Evolutionary conservation across 1,284 basidiomycete genomes (phyloP).

Genomic region (Boletus semigastroideus): DNA sequence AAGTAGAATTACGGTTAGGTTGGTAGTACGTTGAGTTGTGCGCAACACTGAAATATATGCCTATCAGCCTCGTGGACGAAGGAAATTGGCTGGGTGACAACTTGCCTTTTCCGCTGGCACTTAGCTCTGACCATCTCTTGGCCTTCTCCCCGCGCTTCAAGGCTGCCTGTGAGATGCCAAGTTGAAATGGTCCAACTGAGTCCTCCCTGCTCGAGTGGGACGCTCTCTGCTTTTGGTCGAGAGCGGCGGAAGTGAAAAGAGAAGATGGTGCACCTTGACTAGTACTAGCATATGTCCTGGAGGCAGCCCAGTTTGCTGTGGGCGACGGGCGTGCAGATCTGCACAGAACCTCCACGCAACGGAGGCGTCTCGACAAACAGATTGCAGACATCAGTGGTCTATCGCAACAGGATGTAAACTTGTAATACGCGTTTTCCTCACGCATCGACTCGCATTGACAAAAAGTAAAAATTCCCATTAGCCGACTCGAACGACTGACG

Average conservation of each 20-base stretch:
- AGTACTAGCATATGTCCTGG: constrained; percentile 45
- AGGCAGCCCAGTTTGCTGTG: not conserved
- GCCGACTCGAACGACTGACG: constrained; percentile 54
- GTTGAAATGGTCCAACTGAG: constrained; percentile 78
- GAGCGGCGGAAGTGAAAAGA: constrained; percentile 65
- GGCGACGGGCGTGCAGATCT: not conserved
- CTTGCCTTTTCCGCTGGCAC: constrained; percentile 79
- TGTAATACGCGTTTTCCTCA: too few relatives aligned
- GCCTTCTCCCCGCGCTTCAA: constrained; percentile 53
- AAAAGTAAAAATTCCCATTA: constrained; percentile 39
- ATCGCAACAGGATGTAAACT: not conserved
- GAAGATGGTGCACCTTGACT: constrained; percentile 50
- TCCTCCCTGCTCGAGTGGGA: constrained; percentile 45
- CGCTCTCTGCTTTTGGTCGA: constrained; percentile 55
- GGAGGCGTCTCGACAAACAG: constrained; percentile 8
- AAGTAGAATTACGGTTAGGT: constrained; percentile 79
- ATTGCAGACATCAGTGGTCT: constrained; percentile 15
- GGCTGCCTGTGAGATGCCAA: constrained; percentile 65
- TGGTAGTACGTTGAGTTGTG: constrained; percentile 75
- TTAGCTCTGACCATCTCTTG: constrained; percentile 83
- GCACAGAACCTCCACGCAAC: constrained; percentile 1
- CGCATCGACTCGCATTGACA: too few relatives aligned
- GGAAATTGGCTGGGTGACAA: constrained; percentile 6
- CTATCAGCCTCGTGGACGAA: constrained; percentile 1
- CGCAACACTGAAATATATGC: constrained; percentile 15